Evolutionary conservation across 257 asterid species (phyloP).

Genomic region (Scutellaria baicalensis): DNA sequence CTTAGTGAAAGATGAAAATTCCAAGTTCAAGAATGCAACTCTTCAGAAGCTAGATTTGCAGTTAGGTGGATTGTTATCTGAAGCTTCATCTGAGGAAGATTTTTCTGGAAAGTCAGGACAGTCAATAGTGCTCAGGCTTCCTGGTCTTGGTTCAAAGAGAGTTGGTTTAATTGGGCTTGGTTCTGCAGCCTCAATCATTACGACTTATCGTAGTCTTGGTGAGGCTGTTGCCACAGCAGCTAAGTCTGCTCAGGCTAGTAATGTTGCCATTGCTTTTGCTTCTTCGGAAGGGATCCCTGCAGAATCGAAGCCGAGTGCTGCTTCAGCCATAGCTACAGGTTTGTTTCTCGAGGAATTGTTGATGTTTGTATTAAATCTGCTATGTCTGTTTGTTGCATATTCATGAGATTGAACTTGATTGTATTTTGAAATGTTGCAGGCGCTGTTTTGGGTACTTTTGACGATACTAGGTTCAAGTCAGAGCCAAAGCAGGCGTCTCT

Average conservation of each 20-base stretch:
- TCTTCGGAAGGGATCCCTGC: slow-evolving; percentile 56
- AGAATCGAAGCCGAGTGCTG: slow-evolving; percentile 53
- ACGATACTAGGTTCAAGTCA: slow-evolving; percentile 81
- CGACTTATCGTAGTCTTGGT: slow-evolving; percentile 66
- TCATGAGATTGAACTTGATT: background rate
- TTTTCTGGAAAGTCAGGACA: slow-evolving; percentile 87
- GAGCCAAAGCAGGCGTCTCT: slow-evolving; percentile 61
- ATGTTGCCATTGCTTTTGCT: slow-evolving; percentile 80
- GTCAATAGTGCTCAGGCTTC: slow-evolving; percentile 68
- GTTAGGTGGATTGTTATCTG: slow-evolving; percentile 70
- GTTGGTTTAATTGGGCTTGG: slow-evolving; percentile 84
- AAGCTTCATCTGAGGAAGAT: slow-evolving; percentile 77
- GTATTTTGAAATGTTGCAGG: slow-evolving; percentile 33
- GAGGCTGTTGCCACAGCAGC: slow-evolving; percentile 94
- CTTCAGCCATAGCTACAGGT: slow-evolving; percentile 89
- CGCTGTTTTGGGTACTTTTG: slow-evolving; percentile 73
- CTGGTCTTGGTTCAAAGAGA: slow-evolving; percentile 76
- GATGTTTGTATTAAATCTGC: background rate
- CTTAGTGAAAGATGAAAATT: slow-evolving; percentile 62
- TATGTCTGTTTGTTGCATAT: background rate
- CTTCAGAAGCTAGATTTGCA: slow-evolving; percentile 67
- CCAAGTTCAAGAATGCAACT: slow-evolving; percentile 62
- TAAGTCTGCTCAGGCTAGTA: slow-evolving; percentile 65
- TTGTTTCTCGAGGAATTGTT: background rate
- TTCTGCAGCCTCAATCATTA: slow-evolving; percentile 34